These are phyloP conservation scores for Phragmites australis DNA, from an alignment of 176 grass and related monocot genomes.

Conservation along the genomic window DNA sequence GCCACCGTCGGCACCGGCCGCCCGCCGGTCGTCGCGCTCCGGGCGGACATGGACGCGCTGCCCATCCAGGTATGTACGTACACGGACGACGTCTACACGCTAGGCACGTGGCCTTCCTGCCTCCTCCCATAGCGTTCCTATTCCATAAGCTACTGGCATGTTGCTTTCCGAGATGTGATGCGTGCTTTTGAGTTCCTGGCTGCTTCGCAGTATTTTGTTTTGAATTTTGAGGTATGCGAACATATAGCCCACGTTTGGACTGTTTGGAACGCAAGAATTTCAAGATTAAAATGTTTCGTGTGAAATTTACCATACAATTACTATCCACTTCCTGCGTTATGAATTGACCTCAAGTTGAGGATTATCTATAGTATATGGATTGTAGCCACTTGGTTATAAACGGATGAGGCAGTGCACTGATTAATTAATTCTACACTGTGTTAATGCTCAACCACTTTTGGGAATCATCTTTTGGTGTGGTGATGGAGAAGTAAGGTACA, in stretches of 20 bases:
- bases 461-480: too few relatives aligned
- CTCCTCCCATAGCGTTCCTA: background rate
- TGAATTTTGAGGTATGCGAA: background rate
- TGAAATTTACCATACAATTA: background rate
- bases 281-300: background rate
- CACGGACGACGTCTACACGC: background rate
- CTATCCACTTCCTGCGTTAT: too few relatives aligned
- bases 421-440: background rate
- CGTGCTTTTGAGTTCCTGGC: too few relatives aligned
- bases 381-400: background rate
- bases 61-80: slow-evolving; percentile 68
- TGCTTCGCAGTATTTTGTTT: too few relatives aligned
- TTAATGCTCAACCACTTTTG: background rate
- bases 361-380: background rate
- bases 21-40: slow-evolving; percentile 71
- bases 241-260: background rate
- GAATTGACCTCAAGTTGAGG: background rate
- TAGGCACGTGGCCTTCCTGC: slow-evolving; percentile 5
- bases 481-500: too few relatives aligned
- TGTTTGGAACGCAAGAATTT: background rate
- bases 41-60: slow-evolving; percentile 96
- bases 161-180: background rate
- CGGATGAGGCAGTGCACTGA: background rate
- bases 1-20: slow-evolving; percentile 73
- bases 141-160: too few relatives aligned